A percentile compares a stretch with the other conserved stretches of the same genome.
Conservation (phyloP, 2,329 filamentous ascomycete genomes). For the Alternaria hordeiaustralica region DNA sequence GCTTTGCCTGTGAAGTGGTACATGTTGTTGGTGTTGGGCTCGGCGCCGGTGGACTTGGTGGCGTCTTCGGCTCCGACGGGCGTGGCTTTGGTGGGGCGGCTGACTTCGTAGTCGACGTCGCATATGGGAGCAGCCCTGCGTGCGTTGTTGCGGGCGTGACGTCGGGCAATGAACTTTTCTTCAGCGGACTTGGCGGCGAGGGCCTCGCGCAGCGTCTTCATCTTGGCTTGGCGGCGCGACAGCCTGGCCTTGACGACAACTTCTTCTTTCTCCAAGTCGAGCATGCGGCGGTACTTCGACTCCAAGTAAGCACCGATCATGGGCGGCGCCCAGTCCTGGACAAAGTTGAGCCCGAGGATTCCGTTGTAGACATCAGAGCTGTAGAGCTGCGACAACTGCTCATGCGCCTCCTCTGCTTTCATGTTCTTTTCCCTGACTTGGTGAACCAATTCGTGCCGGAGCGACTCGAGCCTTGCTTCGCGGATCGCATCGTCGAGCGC, state of each 20-base stretch:
- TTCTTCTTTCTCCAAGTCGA: conserved; percentile 29
- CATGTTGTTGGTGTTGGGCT: not conserved
- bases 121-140: not conserved
- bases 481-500: conserved; percentile 36
- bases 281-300: conserved; percentile 34
- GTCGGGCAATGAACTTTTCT: not conserved
- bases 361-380: conserved; percentile 11
- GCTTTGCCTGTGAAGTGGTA: not conserved
- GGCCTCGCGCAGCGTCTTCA: not conserved
- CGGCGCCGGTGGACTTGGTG: not conserved
- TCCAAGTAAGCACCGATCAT: conserved; percentile 36
- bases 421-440: conserved; percentile 19
- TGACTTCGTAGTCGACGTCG: not conserved
- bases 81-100: not conserved
- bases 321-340: conserved; percentile 28
- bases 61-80: not conserved
- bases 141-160: not conserved
- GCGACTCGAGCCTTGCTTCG: conserved; percentile 16
- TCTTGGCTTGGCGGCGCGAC: conserved; percentile 11
- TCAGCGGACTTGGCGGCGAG: not conserved
- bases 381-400: conserved; percentile 26
- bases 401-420: conserved; percentile 14
- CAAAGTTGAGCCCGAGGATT: conserved; percentile 29
- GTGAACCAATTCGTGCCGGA: conserved; percentile 24
- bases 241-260: conserved; percentile 6